These are phyloP conservation scores for Cyanodermella asteris DNA, from an alignment of 2,329 filamentous ascomycete species.

Conservation along the genomic window DNA sequence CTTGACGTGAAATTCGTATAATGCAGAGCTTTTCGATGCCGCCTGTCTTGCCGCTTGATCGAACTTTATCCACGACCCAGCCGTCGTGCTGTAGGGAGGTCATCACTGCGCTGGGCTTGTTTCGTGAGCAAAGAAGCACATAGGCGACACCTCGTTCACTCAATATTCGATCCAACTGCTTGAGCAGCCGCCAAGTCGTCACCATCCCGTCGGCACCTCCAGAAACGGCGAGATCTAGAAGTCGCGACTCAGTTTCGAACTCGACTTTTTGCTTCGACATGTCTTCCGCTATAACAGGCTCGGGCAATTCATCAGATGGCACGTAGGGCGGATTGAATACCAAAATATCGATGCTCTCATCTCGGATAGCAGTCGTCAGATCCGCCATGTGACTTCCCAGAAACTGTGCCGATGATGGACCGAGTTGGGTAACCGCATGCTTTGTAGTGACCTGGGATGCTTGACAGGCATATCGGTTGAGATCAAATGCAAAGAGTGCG, in stretches of 20 bases:
- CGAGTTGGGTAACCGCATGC: not conserved
- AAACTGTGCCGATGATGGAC: conserved; percentile 24
- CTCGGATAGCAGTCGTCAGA: conserved; percentile 38
- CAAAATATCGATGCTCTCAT: conserved; percentile 50
- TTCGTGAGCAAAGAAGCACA: conserved; percentile 73
- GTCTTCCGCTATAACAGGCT: conserved; percentile 1
- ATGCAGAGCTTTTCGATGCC: conserved; percentile 92
- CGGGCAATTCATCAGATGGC: conserved; percentile 55
- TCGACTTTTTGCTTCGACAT: conserved; percentile 13
- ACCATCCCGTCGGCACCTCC: conserved; percentile 87
- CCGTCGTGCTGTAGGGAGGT: conserved; percentile 27
- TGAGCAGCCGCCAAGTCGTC: conserved; percentile 60
- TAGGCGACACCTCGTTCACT: conserved; percentile 58
- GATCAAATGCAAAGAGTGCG: conserved; percentile 57
- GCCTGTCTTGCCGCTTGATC: conserved; percentile 62
- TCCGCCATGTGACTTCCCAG: conserved; percentile 50
- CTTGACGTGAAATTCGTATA: conserved; percentile 32
- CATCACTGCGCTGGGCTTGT: conserved; percentile 58
- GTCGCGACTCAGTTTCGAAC: conserved; percentile 63
- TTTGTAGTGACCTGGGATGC: conserved; percentile 15
- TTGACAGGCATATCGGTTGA: conserved; percentile 63
- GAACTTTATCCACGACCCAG: conserved; percentile 62
- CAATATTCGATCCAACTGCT: conserved; percentile 43
- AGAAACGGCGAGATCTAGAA: conserved; percentile 71
- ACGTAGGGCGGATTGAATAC: conserved; percentile 97